Evolutionary conservation across 1,284 basidiomycete species (phyloP).

Genomic region (Melanopsichium pennsylvanicum): DNA sequence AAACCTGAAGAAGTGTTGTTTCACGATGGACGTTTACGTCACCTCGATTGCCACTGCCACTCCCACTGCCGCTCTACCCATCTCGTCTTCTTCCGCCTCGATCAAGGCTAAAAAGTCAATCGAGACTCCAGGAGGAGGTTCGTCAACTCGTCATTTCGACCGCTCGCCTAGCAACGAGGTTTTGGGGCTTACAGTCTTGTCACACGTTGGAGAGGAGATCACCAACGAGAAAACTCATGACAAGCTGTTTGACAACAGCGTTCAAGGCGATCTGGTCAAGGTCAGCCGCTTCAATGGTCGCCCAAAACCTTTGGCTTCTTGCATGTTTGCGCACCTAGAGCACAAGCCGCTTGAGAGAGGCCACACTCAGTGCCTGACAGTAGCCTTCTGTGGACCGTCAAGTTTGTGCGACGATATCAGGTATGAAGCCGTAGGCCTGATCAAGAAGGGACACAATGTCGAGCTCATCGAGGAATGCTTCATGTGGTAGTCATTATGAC

Average conservation of each 20-base stretch:
- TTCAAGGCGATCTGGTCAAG: not conserved
- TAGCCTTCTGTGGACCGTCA: conserved; percentile 1
- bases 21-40: conserved; percentile 6
- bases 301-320: not conserved
- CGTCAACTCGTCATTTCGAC: too few relatives aligned
- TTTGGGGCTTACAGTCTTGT: too few relatives aligned
- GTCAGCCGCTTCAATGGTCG: not conserved
- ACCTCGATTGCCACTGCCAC: not conserved
- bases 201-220: not conserved
- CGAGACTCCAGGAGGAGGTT: too few relatives aligned
- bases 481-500: too few relatives aligned
- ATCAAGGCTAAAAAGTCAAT: not conserved
- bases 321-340: not conserved
- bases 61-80: not conserved
- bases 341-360: not conserved
- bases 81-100: not conserved
- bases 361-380: not conserved
- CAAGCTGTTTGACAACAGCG: too few relatives aligned
- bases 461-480: conserved; percentile 4
- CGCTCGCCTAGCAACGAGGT: too few relatives aligned
- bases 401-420: conserved; percentile 6
- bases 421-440: not conserved
- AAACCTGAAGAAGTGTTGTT: not conserved
- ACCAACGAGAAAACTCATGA: too few relatives aligned
- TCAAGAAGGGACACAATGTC: not conserved